A percentile compares a stretch with the other conserved stretches of the same genome.
phyloP scores from a whole-genome alignment of 345 rosid species.

The Sisymbrium irio region DNA sequence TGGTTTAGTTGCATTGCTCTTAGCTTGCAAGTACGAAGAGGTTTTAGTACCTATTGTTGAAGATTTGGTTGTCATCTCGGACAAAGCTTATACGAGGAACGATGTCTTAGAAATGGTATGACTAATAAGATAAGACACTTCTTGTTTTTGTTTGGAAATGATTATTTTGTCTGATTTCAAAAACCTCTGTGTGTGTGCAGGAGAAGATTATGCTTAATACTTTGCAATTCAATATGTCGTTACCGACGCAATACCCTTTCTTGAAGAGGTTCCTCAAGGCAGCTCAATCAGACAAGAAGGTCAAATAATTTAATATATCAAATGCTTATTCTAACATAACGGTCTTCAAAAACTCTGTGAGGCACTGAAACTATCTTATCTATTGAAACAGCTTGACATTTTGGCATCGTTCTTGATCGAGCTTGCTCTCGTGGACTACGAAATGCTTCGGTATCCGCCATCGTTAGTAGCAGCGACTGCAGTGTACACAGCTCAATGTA shows the following conservation, averaged over 20 bases:
- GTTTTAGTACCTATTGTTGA: conserved; percentile 53
- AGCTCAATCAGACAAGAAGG: conserved; percentile 78
- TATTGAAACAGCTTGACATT: conserved; percentile 39
- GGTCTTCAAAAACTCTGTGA: too few relatives aligned
- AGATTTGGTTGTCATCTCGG: conserved; percentile 49
- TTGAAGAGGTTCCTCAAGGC: conserved; percentile 80
- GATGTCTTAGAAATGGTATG: conserved; percentile 55
- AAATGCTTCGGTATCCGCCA: conserved; percentile 77
- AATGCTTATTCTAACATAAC: too few relatives aligned
- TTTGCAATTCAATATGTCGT: conserved; percentile 74
- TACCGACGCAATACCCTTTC: conserved; percentile 82
- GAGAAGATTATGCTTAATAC: conserved; percentile 69
- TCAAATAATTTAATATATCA: background rate
- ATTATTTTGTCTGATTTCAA: background rate
- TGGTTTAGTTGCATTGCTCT: conserved; percentile 68
- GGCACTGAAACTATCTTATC: background rate
- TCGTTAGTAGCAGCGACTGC: conserved; percentile 80
- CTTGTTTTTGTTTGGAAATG: too few relatives aligned
- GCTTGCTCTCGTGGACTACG: conserved; percentile 79
- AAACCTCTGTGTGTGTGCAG: conserved; percentile 22
- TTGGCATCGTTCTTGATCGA: conserved; percentile 77
- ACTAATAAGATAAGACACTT: background rate
- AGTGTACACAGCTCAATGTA: conserved; percentile 74
- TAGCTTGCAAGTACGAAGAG: conserved; percentile 70
- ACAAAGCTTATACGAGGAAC: conserved; percentile 43